Evolutionary conservation across 2,329 filamentous ascomycete genomes (phyloP), one percentile per base, ranked within the genome.

Genomic region (Talaromyces funiculosus): DNA sequence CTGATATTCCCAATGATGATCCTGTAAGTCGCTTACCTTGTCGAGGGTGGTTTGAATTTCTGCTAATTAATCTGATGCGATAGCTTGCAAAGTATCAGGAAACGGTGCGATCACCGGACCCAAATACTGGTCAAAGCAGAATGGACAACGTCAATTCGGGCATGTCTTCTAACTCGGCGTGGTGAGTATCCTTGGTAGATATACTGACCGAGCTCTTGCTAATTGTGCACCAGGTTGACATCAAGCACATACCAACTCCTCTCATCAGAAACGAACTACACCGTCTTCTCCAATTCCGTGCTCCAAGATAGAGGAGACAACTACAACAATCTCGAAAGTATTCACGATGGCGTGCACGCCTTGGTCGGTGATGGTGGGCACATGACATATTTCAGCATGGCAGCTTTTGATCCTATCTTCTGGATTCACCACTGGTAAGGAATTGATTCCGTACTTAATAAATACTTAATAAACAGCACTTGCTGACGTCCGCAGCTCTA

Each of bases 321-420:
- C 24, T 67, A 66, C 42, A 68, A 67, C 42, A 69, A 68, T 57
- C 62, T 82, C 3, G 80, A 82, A 62, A 72, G 72, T 24, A 65
- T 82, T 22, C 80, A 82, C 64, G 78, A 80, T 65, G 71, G 68
- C 31, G 74, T 81, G 35, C 80, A 82, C 64, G 81, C 81, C 33
- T 78, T 82, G 53, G 78, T 82, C 3, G 89, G 82, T 57, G 72
- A 75, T 61, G 80, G 81, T 37, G 87, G 88, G 1, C 88, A 90
- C 67, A 88, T 89, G 84, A 84, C 82, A 43, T 88, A 84, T 71
- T 84, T 86, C 33, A 84, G 86, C 18, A 88, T 88, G 66, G 89
- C 90, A 1, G 84, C 88, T 0, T 95, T 90, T 69, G 90, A 95
- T 69, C 90, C 90, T 0, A 77, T 90, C 12, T 92, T 93, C 73